A percentile compares a stretch with the other conserved stretches of the same genome.
Conservation (phyloP, 1,284 basidiomycete species). For the Microbotryum silenes-acaulis region DNA sequence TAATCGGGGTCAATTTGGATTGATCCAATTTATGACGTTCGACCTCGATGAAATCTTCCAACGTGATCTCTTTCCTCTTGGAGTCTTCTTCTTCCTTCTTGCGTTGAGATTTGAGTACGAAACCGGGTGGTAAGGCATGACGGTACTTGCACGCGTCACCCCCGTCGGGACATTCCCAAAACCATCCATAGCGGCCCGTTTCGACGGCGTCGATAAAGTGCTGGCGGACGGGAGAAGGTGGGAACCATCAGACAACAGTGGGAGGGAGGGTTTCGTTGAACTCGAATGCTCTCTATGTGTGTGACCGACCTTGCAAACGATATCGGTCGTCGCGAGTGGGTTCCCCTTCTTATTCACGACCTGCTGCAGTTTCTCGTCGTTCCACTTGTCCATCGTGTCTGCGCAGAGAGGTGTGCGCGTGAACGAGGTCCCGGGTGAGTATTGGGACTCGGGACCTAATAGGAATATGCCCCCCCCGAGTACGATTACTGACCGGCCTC, state of each 20-base stretch:
- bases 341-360: slow-evolving; percentile 91
- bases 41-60: slow-evolving; percentile 96
- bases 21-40: slow-evolving; percentile 89
- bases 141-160: slow-evolving; percentile 83
- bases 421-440: not conserved
- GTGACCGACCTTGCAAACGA: slow-evolving; percentile 14
- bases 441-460: not conserved
- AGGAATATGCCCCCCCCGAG: not conserved
- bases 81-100: slow-evolving; percentile 50
- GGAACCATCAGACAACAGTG: slow-evolving; percentile 60
- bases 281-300: too few species aligned
- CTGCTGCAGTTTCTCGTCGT: slow-evolving; percentile 79
- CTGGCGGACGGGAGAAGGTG: slow-evolving; percentile 51
- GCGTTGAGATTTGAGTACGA: slow-evolving; percentile 46
- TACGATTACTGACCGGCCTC: slow-evolving; percentile 50
- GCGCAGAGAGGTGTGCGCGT: not conserved
- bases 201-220: slow-evolving; percentile 96
- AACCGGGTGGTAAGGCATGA: slow-evolving; percentile 91
- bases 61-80: slow-evolving; percentile 78
- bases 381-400: slow-evolving; percentile 99
- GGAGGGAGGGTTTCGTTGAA: not conserved
- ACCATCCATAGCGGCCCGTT: slow-evolving; percentile 63
- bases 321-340: slow-evolving; percentile 81
- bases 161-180: slow-evolving; percentile 43
- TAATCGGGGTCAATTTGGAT: slow-evolving; percentile 88